Base-by-base conservation (phyloP, 2,329 filamentous ascomycete genomes). In the Dactylonectria macrodidyma region DNA sequence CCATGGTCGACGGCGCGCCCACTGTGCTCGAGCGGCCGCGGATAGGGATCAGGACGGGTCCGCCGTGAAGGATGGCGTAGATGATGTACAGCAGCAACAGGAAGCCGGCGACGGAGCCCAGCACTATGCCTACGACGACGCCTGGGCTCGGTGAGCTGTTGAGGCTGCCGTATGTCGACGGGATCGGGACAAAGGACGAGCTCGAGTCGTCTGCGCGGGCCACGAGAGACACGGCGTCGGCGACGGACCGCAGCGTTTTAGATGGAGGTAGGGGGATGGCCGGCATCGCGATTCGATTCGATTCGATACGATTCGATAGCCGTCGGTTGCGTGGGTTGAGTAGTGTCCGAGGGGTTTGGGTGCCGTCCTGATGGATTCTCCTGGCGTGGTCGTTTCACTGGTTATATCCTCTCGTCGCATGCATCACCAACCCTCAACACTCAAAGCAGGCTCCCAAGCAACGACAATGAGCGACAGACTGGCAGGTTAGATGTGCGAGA, bases 51-150 rank as follows among this genome's bases (percentile, higher is more conserved):
- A 76, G 76, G 44, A 79, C 73, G 2, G 81, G 83, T 1, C 81
- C 81, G 34, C 84, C 80, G 66, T 85, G 84, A 34, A 88, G 78
- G n/a, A 81, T 81, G 2, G 83, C 81, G 76, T 87, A 88, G 64
- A 89, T 70, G 12, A 89, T 74, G 77, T 85, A 85, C 34, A 89
- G 78, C 12, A 89, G 68, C 38, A 90, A 79, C 36, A 89, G 76
- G 76, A 90, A 87, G 59, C 84, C 88, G 33, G 79, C 82, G 55
- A 85, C 81, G 48, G 82, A 80, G 69, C 84, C 84, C 58, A 86
- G 78, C 5, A 84, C 82, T 65, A 85, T 84, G 71, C 79, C 84
- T 10, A 78, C 84, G 14, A 86, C 76, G 57, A 80, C 78, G 66
- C 81, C 84, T 0, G 84, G 87, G 19, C 73, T 76, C 73, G 78